Conservation (phyloP, 1,284 basidiomycete genomes). For the Ceratobasidium sp. region DNA sequence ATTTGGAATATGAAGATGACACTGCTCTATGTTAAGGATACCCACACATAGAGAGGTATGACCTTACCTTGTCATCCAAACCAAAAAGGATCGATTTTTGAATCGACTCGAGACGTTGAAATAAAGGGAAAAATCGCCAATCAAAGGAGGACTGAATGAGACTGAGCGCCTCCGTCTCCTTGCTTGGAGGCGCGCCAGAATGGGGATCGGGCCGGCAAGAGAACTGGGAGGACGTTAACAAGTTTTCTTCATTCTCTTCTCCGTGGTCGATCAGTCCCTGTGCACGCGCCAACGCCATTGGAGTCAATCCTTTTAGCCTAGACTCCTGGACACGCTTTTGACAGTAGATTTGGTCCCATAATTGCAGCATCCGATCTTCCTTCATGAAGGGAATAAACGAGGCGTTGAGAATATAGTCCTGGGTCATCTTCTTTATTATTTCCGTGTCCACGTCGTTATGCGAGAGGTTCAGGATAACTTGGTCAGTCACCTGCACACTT, state of each 20-base stretch:
- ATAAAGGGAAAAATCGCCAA: slow-evolving; percentile 5
- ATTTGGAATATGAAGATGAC: slow-evolving; percentile 1
- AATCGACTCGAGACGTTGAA: slow-evolving; percentile 5
- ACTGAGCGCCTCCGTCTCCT: slow-evolving; percentile 13
- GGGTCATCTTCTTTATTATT: slow-evolving; percentile 6
- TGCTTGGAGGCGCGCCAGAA: slow-evolving; percentile 23
- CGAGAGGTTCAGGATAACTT: slow-evolving; percentile 40
- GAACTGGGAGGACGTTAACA: neutral
- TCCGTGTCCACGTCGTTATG: slow-evolving; percentile 36
- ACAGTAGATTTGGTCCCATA: slow-evolving; percentile 14
- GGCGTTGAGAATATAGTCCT: neutral
- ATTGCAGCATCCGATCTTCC: neutral
- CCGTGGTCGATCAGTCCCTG: neutral
- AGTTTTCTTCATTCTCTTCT: neutral
- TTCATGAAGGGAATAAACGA: slow-evolving; percentile 16
- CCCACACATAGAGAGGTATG: neutral
- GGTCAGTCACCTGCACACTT: slow-evolving; percentile 16
- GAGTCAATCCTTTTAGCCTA: slow-evolving; percentile 4
- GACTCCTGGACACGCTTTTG: slow-evolving; percentile 2
- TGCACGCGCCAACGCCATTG: slow-evolving; percentile 21
- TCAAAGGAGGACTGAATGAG: slow-evolving; percentile 4
- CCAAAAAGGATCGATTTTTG: slow-evolving; percentile 31
- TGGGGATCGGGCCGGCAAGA: slow-evolving; percentile 14
- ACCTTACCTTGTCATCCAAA: slow-evolving; percentile 24
- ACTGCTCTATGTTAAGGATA: neutral